phyloP scores from a whole-genome alignment of 2,329 filamentous ascomycete genomes.

The Monosporascus sp. region DNA sequence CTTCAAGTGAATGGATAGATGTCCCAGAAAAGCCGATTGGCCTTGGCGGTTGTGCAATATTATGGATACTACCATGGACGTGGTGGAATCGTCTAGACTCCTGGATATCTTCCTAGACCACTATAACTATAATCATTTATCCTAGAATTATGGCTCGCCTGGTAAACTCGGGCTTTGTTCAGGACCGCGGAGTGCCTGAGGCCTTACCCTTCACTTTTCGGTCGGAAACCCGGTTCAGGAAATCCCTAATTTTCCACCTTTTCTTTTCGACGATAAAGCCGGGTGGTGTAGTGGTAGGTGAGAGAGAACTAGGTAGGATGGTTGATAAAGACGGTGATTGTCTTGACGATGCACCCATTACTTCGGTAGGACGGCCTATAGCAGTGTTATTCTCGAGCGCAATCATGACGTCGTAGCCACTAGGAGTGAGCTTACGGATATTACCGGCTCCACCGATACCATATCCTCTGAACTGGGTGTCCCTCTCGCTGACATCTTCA shows the following conservation, averaged over 20 bases:
- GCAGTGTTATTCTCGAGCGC: constrained; percentile 2
- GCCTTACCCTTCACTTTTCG: constrained; percentile 7
- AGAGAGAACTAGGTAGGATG: constrained; percentile 6
- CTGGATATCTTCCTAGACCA: no score
- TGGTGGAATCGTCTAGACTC: no score
- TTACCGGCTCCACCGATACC: constrained; percentile 36
- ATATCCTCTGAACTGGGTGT: constrained; percentile 32
- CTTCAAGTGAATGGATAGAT: no score
- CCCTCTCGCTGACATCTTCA: constrained; percentile 21
- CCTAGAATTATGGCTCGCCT: no score
- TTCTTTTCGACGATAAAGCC: constrained; percentile 4
- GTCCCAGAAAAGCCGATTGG: no score
- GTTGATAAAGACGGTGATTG: constrained; percentile 6
- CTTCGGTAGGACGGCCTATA: constrained; percentile 24
- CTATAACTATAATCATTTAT: no score
- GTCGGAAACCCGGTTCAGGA: constrained; percentile 9
- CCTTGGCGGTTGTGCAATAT: no score
- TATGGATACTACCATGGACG: no score
- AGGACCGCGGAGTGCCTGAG: no score
- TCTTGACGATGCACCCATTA: constrained; percentile 17
- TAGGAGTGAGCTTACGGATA: constrained; percentile 27
- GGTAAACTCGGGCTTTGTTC: no score
- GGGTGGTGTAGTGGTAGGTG: constrained; percentile 1
- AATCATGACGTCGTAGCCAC: no score
- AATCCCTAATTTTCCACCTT: constrained; percentile 7